Base-by-base conservation (phyloP, 2,329 filamentous ascomycete genomes). In the Botrytis galanthina region DNA sequence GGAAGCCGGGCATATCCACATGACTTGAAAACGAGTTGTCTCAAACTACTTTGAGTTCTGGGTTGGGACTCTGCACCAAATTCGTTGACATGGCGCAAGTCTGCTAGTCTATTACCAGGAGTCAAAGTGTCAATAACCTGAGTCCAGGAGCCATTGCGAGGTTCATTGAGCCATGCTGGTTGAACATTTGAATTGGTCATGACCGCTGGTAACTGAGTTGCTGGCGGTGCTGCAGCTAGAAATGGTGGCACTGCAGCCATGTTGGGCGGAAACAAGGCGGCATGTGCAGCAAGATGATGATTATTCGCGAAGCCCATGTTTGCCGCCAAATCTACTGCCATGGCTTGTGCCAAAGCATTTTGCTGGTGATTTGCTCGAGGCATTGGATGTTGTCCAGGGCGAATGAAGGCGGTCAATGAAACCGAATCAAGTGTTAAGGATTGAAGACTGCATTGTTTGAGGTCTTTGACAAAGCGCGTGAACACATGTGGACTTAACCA, bases 401-500 rank as follows among this genome's bases (percentile, higher is more conserved):
- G 80, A 2, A 84, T 81, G 48, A 84, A 82, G 0, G 87, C 86
- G 22, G 87, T 89, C 57, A 93, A 81, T 10, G 91, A 93, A 0
- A 93, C 88, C 0, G 89, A 90, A 76, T 92, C 86, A 3, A 93
- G 82, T 14, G 85, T 85, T 26, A 93, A 80, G 32, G 84, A 85
- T 75, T 86, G 83, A 20, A 93, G 80, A 3, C 80, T 83, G 12
- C 81, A 79, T 8, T 82, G 78, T 32, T 85, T 83, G 80, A 90
- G 87, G 7, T 81, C 79, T 3, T 82, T 82, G 73, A 90, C 82
- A 70, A 90, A 84, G 18, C 84, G 82, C 46, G 86, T 78, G 46
- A 93, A 83, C 2, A 89, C 84, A 59, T 86, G 83, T 0, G 91
- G 90, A 4, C 87, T 86, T 20, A 89, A 83, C 90, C 91, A 93